Conservation (phyloP, 176 grass and related monocot genomes). For the Eragrostis curvula region DNA sequence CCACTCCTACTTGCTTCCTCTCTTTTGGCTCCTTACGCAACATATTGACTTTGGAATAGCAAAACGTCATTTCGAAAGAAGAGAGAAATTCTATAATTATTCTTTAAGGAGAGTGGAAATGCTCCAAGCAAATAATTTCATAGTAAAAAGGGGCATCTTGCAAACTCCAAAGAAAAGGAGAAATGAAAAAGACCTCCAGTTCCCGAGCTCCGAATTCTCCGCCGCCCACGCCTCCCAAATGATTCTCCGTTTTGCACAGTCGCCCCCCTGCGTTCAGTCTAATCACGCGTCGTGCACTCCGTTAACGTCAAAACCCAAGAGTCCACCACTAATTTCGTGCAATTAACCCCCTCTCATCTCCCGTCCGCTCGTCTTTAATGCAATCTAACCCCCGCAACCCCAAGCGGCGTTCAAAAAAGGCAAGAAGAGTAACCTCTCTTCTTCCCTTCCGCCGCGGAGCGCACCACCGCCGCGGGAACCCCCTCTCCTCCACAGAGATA, state of each 20-base stretch:
- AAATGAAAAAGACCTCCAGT: background rate
- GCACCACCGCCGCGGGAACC: background rate
- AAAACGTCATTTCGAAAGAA: background rate
- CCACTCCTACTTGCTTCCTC: background rate
- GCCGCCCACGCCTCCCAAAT: background rate
- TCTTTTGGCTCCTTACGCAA: background rate
- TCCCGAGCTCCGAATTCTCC: background rate
- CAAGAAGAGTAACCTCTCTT: background rate
- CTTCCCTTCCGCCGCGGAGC: background rate
- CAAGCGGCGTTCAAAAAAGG: background rate
- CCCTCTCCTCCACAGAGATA: background rate
- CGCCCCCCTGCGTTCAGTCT: background rate
- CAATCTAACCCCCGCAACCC: background rate
- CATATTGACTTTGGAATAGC: background rate
- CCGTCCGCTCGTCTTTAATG: background rate
- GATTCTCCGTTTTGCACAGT: background rate
- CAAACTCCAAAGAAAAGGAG: background rate
- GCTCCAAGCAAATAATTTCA: background rate
- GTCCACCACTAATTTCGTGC: background rate
- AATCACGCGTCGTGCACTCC: background rate
- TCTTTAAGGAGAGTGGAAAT: background rate
- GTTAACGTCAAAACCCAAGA: background rate
- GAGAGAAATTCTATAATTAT: background rate
- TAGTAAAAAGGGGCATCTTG: background rate
- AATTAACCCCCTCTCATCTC: background rate